Conservation (phyloP, 305 asterid genomes). For the Fraxinus ornus region DNA sequence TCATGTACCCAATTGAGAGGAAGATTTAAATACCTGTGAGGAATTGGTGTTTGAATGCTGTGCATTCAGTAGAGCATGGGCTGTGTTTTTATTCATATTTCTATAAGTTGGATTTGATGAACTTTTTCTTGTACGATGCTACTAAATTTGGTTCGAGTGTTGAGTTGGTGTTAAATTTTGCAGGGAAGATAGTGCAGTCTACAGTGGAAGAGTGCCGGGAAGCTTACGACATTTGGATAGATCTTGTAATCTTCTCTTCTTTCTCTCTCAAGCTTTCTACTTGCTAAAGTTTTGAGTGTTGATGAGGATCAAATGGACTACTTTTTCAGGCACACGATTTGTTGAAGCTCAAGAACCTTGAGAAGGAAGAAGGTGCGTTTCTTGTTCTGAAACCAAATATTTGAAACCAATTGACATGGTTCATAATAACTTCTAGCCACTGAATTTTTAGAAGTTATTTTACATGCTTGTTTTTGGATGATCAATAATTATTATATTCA, state of each 20-base stretch:
- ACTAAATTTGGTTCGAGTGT: slow-evolving; percentile 15
- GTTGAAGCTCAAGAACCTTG: slow-evolving; percentile 73
- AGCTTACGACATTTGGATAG: slow-evolving; percentile 72
- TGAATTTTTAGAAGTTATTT: background rate
- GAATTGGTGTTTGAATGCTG: slow-evolving; percentile 6
- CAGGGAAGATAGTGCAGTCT: slow-evolving; percentile 97
- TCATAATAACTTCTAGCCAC: background rate
- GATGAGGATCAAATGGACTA: slow-evolving; percentile 18
- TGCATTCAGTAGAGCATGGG: background rate
- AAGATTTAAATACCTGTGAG: background rate
- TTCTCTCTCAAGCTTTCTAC: slow-evolving; percentile 18
- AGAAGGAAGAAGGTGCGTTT: slow-evolving; percentile 62
- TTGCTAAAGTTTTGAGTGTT: slow-evolving; percentile 19
- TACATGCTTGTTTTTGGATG: background rate
- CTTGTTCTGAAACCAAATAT: slow-evolving; percentile 23
- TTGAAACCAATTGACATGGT: slow-evolving; percentile 9
- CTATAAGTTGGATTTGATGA: background rate
- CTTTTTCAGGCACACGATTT: slow-evolving; percentile 77
- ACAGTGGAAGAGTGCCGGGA: slow-evolving; percentile 92
- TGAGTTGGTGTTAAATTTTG: slow-evolving; percentile 31
- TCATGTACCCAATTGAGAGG: slow-evolving; percentile 16
- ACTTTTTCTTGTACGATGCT: background rate
- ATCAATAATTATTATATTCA: background rate
- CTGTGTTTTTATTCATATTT: background rate
- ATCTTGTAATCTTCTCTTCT: slow-evolving; percentile 48